Conservation (phyloP, 2,329 filamentous ascomycete genomes). For the Phyllosticta paracitricarpa region DNA sequence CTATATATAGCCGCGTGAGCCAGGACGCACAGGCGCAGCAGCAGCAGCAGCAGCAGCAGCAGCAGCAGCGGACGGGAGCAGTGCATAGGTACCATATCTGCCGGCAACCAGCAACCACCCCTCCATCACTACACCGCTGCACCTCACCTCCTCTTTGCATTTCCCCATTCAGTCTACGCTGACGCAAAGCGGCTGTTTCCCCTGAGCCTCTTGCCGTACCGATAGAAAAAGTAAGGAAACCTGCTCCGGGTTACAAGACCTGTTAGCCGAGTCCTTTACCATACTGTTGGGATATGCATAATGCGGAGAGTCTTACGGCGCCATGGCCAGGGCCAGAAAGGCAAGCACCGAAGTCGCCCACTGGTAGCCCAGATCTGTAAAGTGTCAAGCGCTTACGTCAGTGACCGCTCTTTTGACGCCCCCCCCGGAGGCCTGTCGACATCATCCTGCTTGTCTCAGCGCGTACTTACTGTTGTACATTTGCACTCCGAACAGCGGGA, state of each 20-base stretch:
- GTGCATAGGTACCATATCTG: not conserved
- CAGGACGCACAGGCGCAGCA: not conserved
- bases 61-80: not conserved
- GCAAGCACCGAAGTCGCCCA: conserved; percentile 39
- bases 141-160: not conserved
- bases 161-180: conserved; percentile 16
- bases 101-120: not conserved
- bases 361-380: conserved; percentile 37
- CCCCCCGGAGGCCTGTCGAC: not conserved
- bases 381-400: conserved; percentile 21
- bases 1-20: conserved; percentile 10
- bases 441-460: conserved; percentile 13
- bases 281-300: conserved; percentile 14
- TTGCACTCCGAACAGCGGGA: conserved; percentile 40
- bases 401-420: conserved; percentile 34
- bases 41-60: conserved; percentile 5
- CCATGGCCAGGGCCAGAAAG: conserved; percentile 40
- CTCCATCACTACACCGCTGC: not conserved
- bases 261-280: conserved; percentile 24
- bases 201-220: conserved; percentile 39
- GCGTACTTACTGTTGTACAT: conserved; percentile 40
- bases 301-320: conserved; percentile 27
- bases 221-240: conserved; percentile 39
- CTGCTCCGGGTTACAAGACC: conserved; percentile 20
- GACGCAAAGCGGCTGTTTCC: conserved; percentile 38